Conservation (phyloP, 768 basidiomycete genomes). For the Amyloporia xantha region DNA sequence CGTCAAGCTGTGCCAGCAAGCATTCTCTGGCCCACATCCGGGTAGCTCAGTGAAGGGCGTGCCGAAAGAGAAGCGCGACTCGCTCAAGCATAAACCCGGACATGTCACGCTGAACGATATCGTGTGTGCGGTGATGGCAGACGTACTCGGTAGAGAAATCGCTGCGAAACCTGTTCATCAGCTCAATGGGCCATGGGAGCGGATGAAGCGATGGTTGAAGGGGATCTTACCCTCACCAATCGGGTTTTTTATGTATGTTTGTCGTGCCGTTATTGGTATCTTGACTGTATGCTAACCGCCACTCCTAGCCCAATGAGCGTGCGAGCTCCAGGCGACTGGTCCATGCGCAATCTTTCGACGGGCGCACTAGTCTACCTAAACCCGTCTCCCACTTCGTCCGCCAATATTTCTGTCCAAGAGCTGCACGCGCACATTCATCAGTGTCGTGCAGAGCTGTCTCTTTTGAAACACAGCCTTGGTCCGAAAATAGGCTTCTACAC, state of each 20-base stretch:
- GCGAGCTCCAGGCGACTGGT: slow-evolving; percentile 18
- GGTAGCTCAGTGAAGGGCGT: slow-evolving; percentile 13
- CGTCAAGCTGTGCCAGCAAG: slow-evolving; percentile 17
- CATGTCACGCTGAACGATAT: slow-evolving; percentile 21
- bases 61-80: slow-evolving; percentile 11
- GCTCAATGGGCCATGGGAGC: slow-evolving; percentile 4
- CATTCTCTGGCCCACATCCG: slow-evolving; percentile 16
- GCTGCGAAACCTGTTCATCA: slow-evolving; percentile 5
- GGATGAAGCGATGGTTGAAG: slow-evolving; percentile 5
- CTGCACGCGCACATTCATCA: slow-evolving; percentile 18
- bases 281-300: slow-evolving; percentile 1
- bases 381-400: slow-evolving; percentile 5
- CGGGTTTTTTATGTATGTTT: slow-evolving; percentile 18
- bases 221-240: slow-evolving; percentile 14
- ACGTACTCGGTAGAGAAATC: slow-evolving; percentile 14
- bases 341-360: slow-evolving; percentile 21
- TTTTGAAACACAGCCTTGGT: slow-evolving; percentile 16
- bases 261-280: not conserved
- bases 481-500: slow-evolving; percentile 13
- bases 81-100: slow-evolving; percentile 6
- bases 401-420: slow-evolving; percentile 7
- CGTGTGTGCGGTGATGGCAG: slow-evolving; percentile 18
- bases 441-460: slow-evolving; percentile 16
- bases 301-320: slow-evolving; percentile 19
- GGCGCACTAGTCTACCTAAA: slow-evolving; percentile 16